A percentile compares a stretch with the other conserved stretches of the same genome.
Evolutionary conservation across 768 basidiomycete species (phyloP).

Genomic region (Serendipita sp.): DNA sequence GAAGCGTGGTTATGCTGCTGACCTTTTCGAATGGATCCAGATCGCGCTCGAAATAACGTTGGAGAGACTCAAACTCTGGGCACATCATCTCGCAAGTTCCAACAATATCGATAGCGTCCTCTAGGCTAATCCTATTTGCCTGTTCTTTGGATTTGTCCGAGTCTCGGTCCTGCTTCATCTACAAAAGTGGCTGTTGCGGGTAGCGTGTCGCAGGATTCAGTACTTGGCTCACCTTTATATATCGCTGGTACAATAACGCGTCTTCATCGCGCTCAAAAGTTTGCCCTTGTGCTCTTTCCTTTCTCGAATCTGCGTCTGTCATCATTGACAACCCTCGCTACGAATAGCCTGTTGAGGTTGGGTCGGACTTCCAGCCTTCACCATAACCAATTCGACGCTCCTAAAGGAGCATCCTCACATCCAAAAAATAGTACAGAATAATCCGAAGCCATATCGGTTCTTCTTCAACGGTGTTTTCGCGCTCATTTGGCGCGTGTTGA

Average conservation of each 20-base stretch:
- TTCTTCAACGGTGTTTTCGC: background rate
- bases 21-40: slow-evolving; percentile 77
- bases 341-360: background rate
- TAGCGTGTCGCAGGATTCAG: background rate
- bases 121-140: slow-evolving; percentile 27
- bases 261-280: background rate
- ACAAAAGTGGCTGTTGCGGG: background rate
- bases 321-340: background rate
- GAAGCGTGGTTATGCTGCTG: slow-evolving; percentile 16
- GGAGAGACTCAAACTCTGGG: slow-evolving; percentile 81
- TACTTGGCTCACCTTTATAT: background rate
- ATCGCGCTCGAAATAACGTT: slow-evolving; percentile 78
- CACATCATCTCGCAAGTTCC: slow-evolving; percentile 93
- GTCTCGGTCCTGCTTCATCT: slow-evolving; percentile 3
- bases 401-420: background rate
- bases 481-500: background rate
- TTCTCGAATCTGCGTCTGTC: background rate
- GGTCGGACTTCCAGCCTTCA: no score
- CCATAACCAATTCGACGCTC: background rate
- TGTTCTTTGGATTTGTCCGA: background rate
- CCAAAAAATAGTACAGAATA: background rate
- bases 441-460: background rate
- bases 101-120: slow-evolving; percentile 82
- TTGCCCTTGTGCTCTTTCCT: background rate
- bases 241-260: background rate